Conservation (phyloP, 495 filamentous ascomycete species). For the Chaetomium fimeti region DNA sequence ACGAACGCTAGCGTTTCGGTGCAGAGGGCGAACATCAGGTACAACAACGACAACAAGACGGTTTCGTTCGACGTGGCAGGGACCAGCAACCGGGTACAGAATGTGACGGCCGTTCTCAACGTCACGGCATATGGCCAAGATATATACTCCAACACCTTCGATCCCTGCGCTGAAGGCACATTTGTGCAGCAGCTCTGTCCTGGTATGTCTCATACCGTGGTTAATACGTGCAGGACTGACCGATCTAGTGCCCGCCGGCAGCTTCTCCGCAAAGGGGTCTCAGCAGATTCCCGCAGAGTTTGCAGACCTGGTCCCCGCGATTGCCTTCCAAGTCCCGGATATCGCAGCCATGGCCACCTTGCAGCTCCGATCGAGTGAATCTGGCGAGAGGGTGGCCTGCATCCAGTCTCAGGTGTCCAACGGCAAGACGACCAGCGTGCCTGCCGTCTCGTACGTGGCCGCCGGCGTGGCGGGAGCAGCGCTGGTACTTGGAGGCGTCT, state of each 20-base stretch:
- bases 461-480: conserved; percentile 86
- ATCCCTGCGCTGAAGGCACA: conserved; percentile 69
- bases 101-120: conserved; percentile 74
- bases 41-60: conserved; percentile 66
- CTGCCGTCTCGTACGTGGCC: conserved; percentile 79
- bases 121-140: conserved; percentile 85
- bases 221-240: conserved; percentile 6
- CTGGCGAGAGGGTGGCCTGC: conserved; percentile 68
- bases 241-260: conserved; percentile 64
- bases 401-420: conserved; percentile 79
- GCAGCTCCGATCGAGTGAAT: conserved; percentile 63
- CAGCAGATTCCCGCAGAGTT: conserved; percentile 68
- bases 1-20: conserved; percentile 66
- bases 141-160: conserved; percentile 76
- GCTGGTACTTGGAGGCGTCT: conserved; percentile 68
- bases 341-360: conserved; percentile 84
- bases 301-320: conserved; percentile 74
- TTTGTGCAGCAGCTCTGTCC: conserved; percentile 77
- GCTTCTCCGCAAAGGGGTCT: conserved; percentile 68
- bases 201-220: conserved; percentile 50
- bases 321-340: conserved; percentile 90
- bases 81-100: conserved; percentile 67
- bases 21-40: conserved; percentile 71
- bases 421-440: conserved; percentile 73
- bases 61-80: conserved; percentile 84